These are phyloP conservation scores for Diutina neorugosa DNA, from an alignment of 1,139 yeast genomes.

Conservation along the genomic window DNA sequence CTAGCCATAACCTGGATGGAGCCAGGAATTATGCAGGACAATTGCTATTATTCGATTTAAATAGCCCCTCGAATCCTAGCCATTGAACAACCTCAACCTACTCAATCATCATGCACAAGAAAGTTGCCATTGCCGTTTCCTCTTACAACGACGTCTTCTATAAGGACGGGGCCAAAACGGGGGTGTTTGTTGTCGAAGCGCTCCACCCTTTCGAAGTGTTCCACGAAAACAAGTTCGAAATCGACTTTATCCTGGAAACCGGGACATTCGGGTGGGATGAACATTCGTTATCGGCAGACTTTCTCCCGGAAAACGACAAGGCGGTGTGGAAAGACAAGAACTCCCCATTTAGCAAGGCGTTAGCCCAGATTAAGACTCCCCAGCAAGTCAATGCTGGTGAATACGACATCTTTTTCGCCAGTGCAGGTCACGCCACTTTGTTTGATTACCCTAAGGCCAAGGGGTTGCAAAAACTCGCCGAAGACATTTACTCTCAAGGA, in stretches of 20 bases:
- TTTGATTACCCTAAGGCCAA: slow-evolving; percentile 45
- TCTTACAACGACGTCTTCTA: slow-evolving; percentile 39
- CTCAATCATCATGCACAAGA: slow-evolving; percentile 7
- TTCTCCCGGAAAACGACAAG: not conserved
- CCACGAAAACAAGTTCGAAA: slow-evolving; percentile 34
- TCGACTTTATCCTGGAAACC: slow-evolving; percentile 44
- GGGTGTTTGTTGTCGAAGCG: slow-evolving; percentile 44
- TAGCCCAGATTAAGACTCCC: slow-evolving; percentile 27
- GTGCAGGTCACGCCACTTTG: slow-evolving; percentile 56
- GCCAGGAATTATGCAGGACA: not conserved
- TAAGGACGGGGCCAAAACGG: slow-evolving; percentile 43
- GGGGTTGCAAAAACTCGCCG: slow-evolving; percentile 32
- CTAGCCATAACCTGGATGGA: not conserved
- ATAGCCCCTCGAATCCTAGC: not conserved
- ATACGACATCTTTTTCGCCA: slow-evolving; percentile 42
- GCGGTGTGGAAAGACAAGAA: slow-evolving; percentile 13
- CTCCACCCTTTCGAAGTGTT: slow-evolving; percentile 43
- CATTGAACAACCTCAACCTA: not conserved
- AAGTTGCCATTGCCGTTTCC: slow-evolving; percentile 41
- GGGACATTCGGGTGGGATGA: slow-evolving; percentile 45
- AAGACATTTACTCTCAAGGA: slow-evolving; percentile 32
- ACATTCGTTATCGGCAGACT: slow-evolving; percentile 25
- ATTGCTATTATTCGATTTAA: not conserved
- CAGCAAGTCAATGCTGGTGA: slow-evolving; percentile 34
- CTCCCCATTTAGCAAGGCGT: slow-evolving; percentile 21